Evolutionary conservation across 192 early-diverging fungal species (phyloP), one percentile per base, ranked within the genome.

Genomic region (Lunasporangiospora selenospora): DNA sequence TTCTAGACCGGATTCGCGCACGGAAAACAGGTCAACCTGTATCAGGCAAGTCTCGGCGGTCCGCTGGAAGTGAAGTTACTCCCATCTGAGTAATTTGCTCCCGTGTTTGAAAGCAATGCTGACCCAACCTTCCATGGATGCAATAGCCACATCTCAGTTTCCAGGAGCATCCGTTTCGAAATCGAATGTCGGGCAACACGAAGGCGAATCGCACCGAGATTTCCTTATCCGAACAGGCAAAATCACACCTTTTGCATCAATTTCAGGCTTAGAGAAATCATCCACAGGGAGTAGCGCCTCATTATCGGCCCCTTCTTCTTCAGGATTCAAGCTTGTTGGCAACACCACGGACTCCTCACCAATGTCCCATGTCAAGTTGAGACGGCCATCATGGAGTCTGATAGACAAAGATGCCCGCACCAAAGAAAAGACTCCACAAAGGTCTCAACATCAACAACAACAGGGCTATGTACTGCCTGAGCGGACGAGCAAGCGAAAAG

Each of bases 201-300:
- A 52, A 1, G 62, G 58, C 42, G 89, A 91, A 48, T 79, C 86
- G 12, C 79, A 82, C 37, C 60, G 87, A 32, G 89, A 92, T 10
- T 79, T 81, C 40, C 67, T 91, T n/a, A 88, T 89, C 63, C 66
- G 84, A 16, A 87, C 81, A 33, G 89, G 83, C 41, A 90, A 86
- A 64, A 85, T 88, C 38, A 92, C 82, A 29, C 90, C 83, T 16
- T 88, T 87, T 77, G 75, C 84, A n/a, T 59, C 65, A 24, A 53
- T 75, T 24, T 73, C 76, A 11, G 77, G 67, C 4, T 32, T 80
- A 6, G 70, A 76, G 46, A 62, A 67, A 18, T 49, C 78, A 18
- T 51, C 16, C 15, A 12, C 44, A 51, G 46, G 13, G 49, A n/a
- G 48, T 41, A 18, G 21, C 23, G 6, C 15, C 19, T 43, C 27